Base-by-base conservation (phyloP, 192 early-diverging fungal genomes). In the Physocladia obscura region DNA sequence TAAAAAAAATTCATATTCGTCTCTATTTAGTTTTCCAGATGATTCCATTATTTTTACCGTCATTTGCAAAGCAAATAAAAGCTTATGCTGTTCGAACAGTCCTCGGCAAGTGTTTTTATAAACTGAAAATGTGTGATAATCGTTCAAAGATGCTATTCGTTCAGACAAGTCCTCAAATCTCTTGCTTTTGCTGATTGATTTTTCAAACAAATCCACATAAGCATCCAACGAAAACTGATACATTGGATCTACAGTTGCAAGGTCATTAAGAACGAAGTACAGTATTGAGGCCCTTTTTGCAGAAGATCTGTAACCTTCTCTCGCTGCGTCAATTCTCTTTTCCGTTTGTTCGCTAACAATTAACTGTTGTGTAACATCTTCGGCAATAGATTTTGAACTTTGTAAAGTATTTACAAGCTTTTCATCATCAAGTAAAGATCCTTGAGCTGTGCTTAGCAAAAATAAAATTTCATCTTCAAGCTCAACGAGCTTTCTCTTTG, bases 31-130 rank as follows among this genome's bases (percentile, higher is more conserved):
- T 69, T 87, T 87, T 6, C 81, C 81, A 38, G 69, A 51, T 4
- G 85, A 74, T 34, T 84, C 80, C 76, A 87, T 70, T 29, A 87
- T 87, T 62, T 87, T 87, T 19, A 85, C 82, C 30, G 85, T 87
- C 80, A 87, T 84, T 64, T 87, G 85, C 47, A 87, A 74, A 17
- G 85, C 82, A 48, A 87, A 87, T 30, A 87, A 57, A 15, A 86
- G 72, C 70, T 87, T 87, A 64, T 87, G 85, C 35, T 80, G 48
- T 60, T 85, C 84, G 73, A 87, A 87, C 49, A 87, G 62, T 6
- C 85, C 84, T 24, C 85, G 65, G 58, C 84, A 87, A 4, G 85
- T 87, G 62, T 84, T 87, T 57, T 87, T 86, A 69, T 85, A 87
- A 5, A 87, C 84, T 35, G 85, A 49, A 56, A 85, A 87, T 2